These are phyloP conservation scores for Alternaria postmessia DNA, from an alignment of 2,329 filamentous ascomycete species.

Conservation along the genomic window DNA sequence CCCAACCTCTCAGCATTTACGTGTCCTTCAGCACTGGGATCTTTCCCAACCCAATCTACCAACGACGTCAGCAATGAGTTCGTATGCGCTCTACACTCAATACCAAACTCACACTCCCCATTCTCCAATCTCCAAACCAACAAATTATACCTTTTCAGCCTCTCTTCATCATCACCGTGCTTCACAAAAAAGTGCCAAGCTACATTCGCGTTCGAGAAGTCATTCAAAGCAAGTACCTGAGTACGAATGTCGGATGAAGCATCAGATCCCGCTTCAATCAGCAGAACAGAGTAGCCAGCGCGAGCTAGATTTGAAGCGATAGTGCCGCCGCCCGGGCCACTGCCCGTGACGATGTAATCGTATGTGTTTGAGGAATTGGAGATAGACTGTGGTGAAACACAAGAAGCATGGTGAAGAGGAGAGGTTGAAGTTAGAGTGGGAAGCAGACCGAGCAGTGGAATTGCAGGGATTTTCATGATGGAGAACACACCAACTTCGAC, in stretches of 20 bases:
- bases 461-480: neutral
- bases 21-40: slow-evolving; percentile 21
- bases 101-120: slow-evolving; percentile 16
- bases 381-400: no score
- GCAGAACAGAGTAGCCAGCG: slow-evolving; percentile 63
- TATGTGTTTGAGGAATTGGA: no score
- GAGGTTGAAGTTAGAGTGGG: neutral
- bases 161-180: slow-evolving; percentile 62
- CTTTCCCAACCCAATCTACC: slow-evolving; percentile 25
- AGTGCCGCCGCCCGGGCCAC: slow-evolving; percentile 36
- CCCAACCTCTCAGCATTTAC: slow-evolving; percentile 49
- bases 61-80: neutral
- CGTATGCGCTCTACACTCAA: neutral
- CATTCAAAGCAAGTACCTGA: slow-evolving; percentile 61
- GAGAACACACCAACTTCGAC: neutral
- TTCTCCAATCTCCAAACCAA: slow-evolving; percentile 23
- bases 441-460: neutral
- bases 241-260: slow-evolving; percentile 56
- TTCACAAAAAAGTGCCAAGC: slow-evolving; percentile 69
- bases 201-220: slow-evolving; percentile 31
- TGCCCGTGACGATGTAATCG: slow-evolving; percentile 58
- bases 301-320: slow-evolving; percentile 61
- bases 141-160: slow-evolving; percentile 57
- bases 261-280: slow-evolving; percentile 61
- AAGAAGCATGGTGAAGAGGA: slow-evolving; percentile 32